Conservation (phyloP, 106 monocot species). For the Acorus gramineus region DNA sequence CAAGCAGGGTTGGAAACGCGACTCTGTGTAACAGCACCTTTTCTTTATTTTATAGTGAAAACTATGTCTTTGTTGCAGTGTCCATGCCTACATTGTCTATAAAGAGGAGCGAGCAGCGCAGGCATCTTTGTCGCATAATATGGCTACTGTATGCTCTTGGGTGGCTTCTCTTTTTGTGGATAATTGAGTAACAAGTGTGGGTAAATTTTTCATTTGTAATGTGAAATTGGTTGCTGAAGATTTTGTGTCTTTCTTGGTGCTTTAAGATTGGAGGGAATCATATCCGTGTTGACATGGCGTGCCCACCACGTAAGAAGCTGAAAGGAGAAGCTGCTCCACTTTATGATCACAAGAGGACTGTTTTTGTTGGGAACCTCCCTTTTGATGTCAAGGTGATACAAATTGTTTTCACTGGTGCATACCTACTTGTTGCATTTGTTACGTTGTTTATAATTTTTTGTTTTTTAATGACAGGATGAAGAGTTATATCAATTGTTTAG, state of each 20-base stretch:
- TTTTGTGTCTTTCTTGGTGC: neutral
- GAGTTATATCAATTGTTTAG: conserved; percentile 82
- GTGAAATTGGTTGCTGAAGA: neutral
- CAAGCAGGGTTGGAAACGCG: too few species aligned
- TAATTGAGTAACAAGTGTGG: too few species aligned
- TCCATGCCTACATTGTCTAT: conserved; percentile 91
- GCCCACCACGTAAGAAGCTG: conserved; percentile 86
- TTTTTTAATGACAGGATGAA: conserved; percentile 58
- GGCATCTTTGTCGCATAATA: conserved; percentile 63
- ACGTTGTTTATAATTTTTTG: neutral
- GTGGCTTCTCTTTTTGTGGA: too few species aligned
- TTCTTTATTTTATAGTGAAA: neutral
- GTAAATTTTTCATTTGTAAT: too few species aligned
- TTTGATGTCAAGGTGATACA: conserved; percentile 78
- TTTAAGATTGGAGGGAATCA: conserved; percentile 80
- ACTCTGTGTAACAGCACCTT: neutral
- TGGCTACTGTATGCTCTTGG: conserved; percentile 42
- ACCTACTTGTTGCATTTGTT: neutral
- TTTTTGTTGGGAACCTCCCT: conserved; percentile 95
- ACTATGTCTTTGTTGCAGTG: conserved; percentile 24
- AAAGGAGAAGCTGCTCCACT: conserved; percentile 56
- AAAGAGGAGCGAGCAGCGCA: conserved; percentile 75
- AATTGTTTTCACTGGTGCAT: neutral
- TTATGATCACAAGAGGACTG: conserved; percentile 81
- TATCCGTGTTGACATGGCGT: conserved; percentile 91